Evolutionary conservation across 805 yeast species (phyloP), one percentile per base, ranked within the genome.

Genomic region (Barnettozyma californica): DNA sequence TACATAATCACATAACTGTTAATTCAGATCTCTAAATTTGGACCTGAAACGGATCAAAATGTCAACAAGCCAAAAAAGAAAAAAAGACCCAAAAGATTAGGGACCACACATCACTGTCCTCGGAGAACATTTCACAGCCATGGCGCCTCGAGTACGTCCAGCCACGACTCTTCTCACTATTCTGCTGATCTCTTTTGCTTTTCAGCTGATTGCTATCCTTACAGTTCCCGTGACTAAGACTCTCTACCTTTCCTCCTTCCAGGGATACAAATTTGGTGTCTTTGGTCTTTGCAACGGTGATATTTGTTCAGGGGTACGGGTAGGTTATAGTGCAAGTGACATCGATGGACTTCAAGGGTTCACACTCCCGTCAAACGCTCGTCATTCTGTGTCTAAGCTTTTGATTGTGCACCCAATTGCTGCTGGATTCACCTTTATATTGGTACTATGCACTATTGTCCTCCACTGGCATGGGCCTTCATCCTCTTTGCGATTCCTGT

Each of bases 321-420:
- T 80, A 4, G 84, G 84, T 0, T 77, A 76, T 52, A 54, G 51
- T 9, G 56, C 62, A 2, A 48, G 57, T 4, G 66, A 70, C 25
- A 51, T 68, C 6, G 57, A 62, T 11, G 68, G 64, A 27, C 60
- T 68, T 19, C 55, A 60, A 9, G 75, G 73, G 23, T 73, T 77
- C 53, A 61, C 75, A 5, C 61, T 82, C 34, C 89, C 89, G 10
- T 76, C 84, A 2, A 71, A 74, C 46, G 81, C 87, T 1, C 70
- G 84, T 53, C 75, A 70, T 47, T 69, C 80, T 2, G 74, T 85
- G 9, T 76, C 90, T 2, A 76, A 74, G 52, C 66, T 85, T 48
- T 65, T 86, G 36, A 71, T 84, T 29, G 87, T 83, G 4, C 94
- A 85, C 61, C 82, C 84, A 1, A 74, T 85, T 4, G 77, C 87